Conservation (phyloP, 306 rosid genomes). For the Vachellia collinsii region DNA sequence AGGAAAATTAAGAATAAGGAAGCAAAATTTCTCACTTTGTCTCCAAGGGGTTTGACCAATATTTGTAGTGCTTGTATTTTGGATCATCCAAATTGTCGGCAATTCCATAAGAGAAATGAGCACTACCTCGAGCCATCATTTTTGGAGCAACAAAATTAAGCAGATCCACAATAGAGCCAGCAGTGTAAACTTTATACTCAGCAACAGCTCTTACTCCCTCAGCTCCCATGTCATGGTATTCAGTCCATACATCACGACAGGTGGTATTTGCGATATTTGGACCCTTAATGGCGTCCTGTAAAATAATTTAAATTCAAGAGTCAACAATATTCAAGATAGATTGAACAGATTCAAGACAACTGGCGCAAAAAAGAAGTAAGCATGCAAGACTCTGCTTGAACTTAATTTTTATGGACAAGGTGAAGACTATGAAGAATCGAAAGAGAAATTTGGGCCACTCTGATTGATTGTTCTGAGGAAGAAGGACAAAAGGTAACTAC, state of each 20-base stretch:
- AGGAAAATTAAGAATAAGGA: conserved; percentile 20
- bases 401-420: neutral
- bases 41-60: conserved; percentile 93
- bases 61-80: conserved; percentile 68
- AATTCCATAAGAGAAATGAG: conserved; percentile 82
- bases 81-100: conserved; percentile 83
- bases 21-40: conserved; percentile 59
- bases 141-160: conserved; percentile 82
- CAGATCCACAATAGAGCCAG: conserved; percentile 59
- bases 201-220: conserved; percentile 81
- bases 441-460: neutral
- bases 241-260: conserved; percentile 82
- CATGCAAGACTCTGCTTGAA: neutral
- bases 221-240: conserved; percentile 84
- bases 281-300: conserved; percentile 74
- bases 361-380: conserved; percentile 24
- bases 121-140: conserved; percentile 80
- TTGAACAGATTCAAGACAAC: neutral
- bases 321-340: conserved; percentile 15
- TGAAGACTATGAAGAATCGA: neutral
- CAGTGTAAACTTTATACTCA: conserved; percentile 73
- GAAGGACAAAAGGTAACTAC: neutral
- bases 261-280: conserved; percentile 60
- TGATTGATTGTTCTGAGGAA: neutral
- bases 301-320: conserved; percentile 17